Evolutionary conservation across 768 basidiomycete species (phyloP), one percentile per base, ranked within the genome.

Genomic region (Tephrocybe sp.): DNA sequence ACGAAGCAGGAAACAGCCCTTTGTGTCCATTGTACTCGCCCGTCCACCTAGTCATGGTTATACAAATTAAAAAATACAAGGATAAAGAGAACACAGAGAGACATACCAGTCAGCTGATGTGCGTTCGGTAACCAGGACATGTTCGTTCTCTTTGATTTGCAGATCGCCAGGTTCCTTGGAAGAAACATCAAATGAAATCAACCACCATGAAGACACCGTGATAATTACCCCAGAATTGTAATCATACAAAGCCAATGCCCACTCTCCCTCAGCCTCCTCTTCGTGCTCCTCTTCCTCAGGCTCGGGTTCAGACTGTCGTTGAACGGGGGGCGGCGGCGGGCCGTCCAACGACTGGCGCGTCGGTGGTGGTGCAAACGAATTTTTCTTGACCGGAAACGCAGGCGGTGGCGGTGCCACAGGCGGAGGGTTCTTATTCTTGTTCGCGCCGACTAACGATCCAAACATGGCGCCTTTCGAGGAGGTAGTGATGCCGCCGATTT

Each of bases 221-320:
- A 16, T 30, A 41, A 53, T 35, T 57, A 89, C 89, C 59, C 72
- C 70, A 45, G 87, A 83, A 38, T 69, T 69, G 69, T 87, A 92
- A 53, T 87, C 88, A 60, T 91, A 92, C 65, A 89, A 58, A 4
- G 73, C 89, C 59, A 90, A 83, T 13, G 80, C 87, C 89, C 89
- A 92, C 54, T 87, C 85, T 4, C 86, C 87, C 32, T 68, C 59
- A 8, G 59, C 60, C 44, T 68, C 72, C 31, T 72, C 60, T 46
- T 68, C 66, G 46, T 68, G 64, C 50, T 68, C 68, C 23, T 44
- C 36, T 8, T 34, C 39, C 39, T 72, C 72, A 2, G 36, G 48
- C 71, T 57, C 68, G 17, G 68, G 65, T 51, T 68, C 65, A 30
- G 66, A 68, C 33, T 69, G 68, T 5, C 62, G 60, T 23, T 60